Base-by-base conservation (phyloP, 1,139 yeast genomes). In the Candida sp. region DNA sequence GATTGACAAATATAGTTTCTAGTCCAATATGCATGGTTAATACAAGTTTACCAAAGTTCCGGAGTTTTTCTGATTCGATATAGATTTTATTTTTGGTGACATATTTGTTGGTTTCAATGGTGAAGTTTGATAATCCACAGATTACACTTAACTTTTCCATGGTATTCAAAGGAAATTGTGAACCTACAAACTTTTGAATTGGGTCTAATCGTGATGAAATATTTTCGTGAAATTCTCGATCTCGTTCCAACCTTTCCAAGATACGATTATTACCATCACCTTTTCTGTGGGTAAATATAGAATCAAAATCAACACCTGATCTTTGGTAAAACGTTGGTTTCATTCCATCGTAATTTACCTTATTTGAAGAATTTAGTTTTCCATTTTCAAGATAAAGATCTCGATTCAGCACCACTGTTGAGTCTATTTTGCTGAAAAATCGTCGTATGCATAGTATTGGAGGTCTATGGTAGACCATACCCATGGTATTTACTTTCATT, bases 1-100 rank as follows among this genome's bases (percentile, higher is more conserved):
- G 46, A 39, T 58, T 63, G 4, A 60, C 51, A 47, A 69, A 70
- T 3, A 66, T 55, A 1, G 63, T 57, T 21, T 51, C 47, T 9
- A 52, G 45, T n/a, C 48, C 44, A 32, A 61, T 44, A 25, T 36
- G 35, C 11, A 40, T 15, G 35, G 22, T 27, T 35, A 48, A 5
- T 36, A 36, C 3, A 6, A 7, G 15, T 41, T 47, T 8, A 36
- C 63, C 51, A 33, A 48, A 8, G 6, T 41, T 30, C 45, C 52
- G 42, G 45, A 50, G 38, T 35, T 49, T 53, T 9, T 35, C 43
- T 4, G 60, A 43, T 22, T 54, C 54, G 30, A 49, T 45, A 19
- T 40, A 33, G 22, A 40, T 12, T 21, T 30, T 19, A 5, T 36
- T 36, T 4, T 4, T 35, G 4, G 8, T 27, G 12, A 33, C 23